A percentile compares a stretch with the other conserved stretches of the same genome.
These are phyloP conservation scores for Yarrowia sp. DNA, from an alignment of 805 yeast species.

Conservation along the genomic window DNA sequence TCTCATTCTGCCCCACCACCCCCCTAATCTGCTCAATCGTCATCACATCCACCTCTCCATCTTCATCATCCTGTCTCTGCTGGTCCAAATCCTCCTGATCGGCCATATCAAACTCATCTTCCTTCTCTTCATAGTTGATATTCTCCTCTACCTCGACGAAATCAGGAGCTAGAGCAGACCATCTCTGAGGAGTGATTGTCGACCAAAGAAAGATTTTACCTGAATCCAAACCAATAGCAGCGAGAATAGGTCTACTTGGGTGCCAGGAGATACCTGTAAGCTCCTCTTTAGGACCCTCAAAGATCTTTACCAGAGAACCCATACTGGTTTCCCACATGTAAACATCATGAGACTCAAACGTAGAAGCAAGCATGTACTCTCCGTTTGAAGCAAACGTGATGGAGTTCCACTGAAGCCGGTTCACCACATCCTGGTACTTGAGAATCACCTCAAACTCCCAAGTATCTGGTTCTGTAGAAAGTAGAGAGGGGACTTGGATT, in stretches of 20 bases:
- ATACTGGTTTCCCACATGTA: conserved; percentile 89
- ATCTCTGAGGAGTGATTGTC: conserved; percentile 77
- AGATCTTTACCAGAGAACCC: conserved; percentile 83
- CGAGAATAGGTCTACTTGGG: conserved; percentile 65
- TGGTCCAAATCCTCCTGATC: conserved; percentile 65
- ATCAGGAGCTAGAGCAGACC: conserved; percentile 97
- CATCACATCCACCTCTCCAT: conserved; percentile 58
- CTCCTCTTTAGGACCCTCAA: conserved; percentile 90
- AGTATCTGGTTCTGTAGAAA: conserved; percentile 39
- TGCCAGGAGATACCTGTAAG: conserved; percentile 87
- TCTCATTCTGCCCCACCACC: conserved; percentile 41
- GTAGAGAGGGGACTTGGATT: conserved; percentile 35
- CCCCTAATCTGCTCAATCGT: conserved; percentile 63
- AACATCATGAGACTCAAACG: conserved; percentile 84
- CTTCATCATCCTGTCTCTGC: conserved; percentile 63
- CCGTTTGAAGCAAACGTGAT: conserved; percentile 69
- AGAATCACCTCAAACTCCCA: conserved; percentile 68
- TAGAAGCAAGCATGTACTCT: conserved; percentile 85
- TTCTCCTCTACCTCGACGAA: conserved; percentile 93
- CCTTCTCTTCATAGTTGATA: conserved; percentile 80
- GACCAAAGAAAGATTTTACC: conserved; percentile 84
- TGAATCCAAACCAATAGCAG: conserved; percentile 79
- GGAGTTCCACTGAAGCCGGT: conserved; percentile 83
- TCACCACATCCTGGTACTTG: conserved; percentile 86
- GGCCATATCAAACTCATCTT: conserved; percentile 83